Evolutionary conservation across 2,329 filamentous ascomycete species (phyloP), one percentile per base, ranked within the genome.

Genomic region (Epichloe bromicola): DNA sequence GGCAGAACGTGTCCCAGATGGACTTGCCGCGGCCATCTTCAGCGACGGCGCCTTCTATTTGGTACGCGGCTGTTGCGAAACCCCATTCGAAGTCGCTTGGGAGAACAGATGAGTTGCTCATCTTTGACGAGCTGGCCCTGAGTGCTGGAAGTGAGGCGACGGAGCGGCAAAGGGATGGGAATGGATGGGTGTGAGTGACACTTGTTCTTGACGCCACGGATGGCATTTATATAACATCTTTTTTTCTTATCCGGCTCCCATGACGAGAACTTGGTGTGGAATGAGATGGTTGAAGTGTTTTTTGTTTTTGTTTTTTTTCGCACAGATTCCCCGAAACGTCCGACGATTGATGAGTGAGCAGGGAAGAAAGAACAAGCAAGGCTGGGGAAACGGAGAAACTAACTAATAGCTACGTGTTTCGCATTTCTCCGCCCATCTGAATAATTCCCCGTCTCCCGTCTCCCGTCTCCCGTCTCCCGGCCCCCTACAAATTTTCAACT

Each of bases 41-140:
- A 1, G 62, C 55, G n/a, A 65, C 67, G 6, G 63, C 70, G 14
- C 71, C 71, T 55, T 73, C 70, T n/a, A 72, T 65, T 52, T 73
- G 70, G 53, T 70, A 69, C 1, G 70, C 64, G 0, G 69, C 68
- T 1, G 70, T 73, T 14, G 70, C 68, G 47, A 66, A 69, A 1
- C 70, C 70, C 59, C 65, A 69, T 48, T 64, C 54, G 48, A 73
- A 72, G 53, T 69, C 61, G 4, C 54, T 52, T 3, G 66, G 65
- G 1, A 71, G 59, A n/a, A 37, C 50, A 44, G 55, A 49, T 12
- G 42, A 37, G n/a, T 44, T 43, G 17, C 38, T 45, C 54, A 57
- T 56, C 30, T 36, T 53, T 33, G 10, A 30, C 8, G 30, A 10
- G 30, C 30, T 10, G 30, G 8, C 30, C 8, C 8, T n/a, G 30